Evolutionary conservation across 2,329 filamentous ascomycete species (phyloP), one percentile per base, ranked within the genome.

Genomic region (Pseudogymnoascus verrucosus): DNA sequence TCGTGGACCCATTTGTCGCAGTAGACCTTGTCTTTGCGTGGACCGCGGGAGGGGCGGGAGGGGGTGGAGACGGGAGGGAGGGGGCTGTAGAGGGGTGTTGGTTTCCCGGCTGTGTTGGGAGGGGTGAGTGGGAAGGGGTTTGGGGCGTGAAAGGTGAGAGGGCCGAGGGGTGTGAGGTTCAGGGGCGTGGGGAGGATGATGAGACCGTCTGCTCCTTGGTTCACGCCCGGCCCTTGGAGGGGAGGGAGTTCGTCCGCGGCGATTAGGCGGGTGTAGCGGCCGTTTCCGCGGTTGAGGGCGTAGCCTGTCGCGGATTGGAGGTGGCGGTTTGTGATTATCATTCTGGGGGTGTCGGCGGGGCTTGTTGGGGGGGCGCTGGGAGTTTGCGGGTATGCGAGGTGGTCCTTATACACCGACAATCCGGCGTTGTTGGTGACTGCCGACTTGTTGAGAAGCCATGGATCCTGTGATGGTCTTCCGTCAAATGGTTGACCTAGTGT

Each of bases 1-100:
- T 89, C 88, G 69, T 90, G 87, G 63, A 96, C 88, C 92, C 92
- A 97, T 75, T 93, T 91, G 64, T 91, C 90, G 76, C 92, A 96
- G 75, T 89, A 96, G 23, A 89, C 78, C 73, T 96, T 96, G 64
- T 74, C 72, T 23, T 72, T 66, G 8, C 68, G 57, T 2, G 57
- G 57, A 2, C 36, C 44, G 44, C 44, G 44, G 1, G 44, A 28
- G 44, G 44, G 44, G 23, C 44, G 44, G 7, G 44, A 51, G 8
- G 44, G 44, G 23, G 44, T 51, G 23, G 23, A 26, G 42, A 47
- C 44, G 14, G 44, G 44, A 16, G 44, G 23, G 44, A 51, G 44
- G 6, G 23, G 44, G 7, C 44, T 23, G 14, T 54, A 54, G 44
- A 28, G 12, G 4, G 44, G 16, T 12, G 12, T n/a, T 3, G 44